Evolutionary conservation across 805 yeast species (phyloP).

Genomic region (Pichia sporocuriosa): DNA sequence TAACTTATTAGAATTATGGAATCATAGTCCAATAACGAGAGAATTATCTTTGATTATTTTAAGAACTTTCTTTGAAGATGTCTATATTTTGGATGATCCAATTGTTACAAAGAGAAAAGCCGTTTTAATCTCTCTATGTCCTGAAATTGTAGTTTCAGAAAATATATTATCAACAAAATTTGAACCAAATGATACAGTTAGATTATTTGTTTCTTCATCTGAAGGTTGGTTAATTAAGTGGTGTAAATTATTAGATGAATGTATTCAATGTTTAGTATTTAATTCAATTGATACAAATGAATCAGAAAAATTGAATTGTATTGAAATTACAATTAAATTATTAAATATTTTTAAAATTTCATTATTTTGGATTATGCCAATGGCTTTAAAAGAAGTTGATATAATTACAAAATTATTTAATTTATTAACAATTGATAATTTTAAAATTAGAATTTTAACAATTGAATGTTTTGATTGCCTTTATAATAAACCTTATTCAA

Average conservation of each 20-base stretch:
- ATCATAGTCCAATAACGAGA: slow-evolving; percentile 50
- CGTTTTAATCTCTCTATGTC: slow-evolving; percentile 74
- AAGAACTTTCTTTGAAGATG: slow-evolving; percentile 86
- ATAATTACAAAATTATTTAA: slow-evolving; percentile 56
- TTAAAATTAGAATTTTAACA: slow-evolving; percentile 70
- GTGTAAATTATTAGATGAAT: slow-evolving; percentile 45
- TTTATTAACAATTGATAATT: slow-evolving; percentile 50
- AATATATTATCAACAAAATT: slow-evolving; percentile 54
- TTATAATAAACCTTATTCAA: slow-evolving; percentile 69
- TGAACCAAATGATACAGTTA: slow-evolving; percentile 57
- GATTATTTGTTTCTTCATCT: slow-evolving; percentile 55
- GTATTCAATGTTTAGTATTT: slow-evolving; percentile 31
- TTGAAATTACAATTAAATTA: slow-evolving; percentile 51
- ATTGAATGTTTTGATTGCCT: slow-evolving; percentile 87
- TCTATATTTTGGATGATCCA: slow-evolving; percentile 86
- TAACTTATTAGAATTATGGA: slow-evolving; percentile 72
- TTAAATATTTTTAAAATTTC: slow-evolving; percentile 84
- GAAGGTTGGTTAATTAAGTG: slow-evolving; percentile 88
- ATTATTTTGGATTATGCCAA: slow-evolving; percentile 84
- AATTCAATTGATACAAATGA: not conserved
- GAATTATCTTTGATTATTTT: slow-evolving; percentile 74
- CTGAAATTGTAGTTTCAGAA: slow-evolving; percentile 74
- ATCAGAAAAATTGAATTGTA: not conserved
- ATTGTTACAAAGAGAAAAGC: slow-evolving; percentile 74
- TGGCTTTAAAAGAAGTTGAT: slow-evolving; percentile 59